These are phyloP conservation scores for Nannochloris sp. DNA, from an alignment of 139 green algal species.

Conservation along the genomic window DNA sequence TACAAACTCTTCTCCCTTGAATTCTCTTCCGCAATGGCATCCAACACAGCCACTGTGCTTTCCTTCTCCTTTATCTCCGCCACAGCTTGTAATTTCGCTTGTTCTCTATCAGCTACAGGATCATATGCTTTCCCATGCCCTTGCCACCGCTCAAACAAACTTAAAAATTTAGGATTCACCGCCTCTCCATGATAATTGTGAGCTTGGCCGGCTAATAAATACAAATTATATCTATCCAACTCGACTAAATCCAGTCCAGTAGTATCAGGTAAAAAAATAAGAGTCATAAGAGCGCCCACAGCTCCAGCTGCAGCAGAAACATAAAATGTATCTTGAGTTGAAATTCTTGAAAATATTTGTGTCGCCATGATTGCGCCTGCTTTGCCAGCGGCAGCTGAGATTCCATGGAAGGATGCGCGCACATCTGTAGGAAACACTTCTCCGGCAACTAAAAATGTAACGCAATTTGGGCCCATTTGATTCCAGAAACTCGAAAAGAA, in stretches of 20 bases:
- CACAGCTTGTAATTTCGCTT: slow-evolving; percentile 21
- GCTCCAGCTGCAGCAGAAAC: slow-evolving; percentile 34
- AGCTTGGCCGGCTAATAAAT: slow-evolving; percentile 16
- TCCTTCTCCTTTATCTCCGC: neutral
- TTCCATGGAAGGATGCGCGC: slow-evolving; percentile 45
- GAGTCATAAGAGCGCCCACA: slow-evolving; percentile 33
- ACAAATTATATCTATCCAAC: slow-evolving; percentile 40
- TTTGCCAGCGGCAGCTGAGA: slow-evolving; percentile 48
- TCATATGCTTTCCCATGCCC: slow-evolving; percentile 28
- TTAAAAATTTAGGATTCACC: slow-evolving; percentile 55
- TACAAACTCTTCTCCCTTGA: too few species aligned
- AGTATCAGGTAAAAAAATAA: slow-evolving; percentile 58
- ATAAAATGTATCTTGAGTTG: slow-evolving; percentile 29
- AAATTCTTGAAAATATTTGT: slow-evolving; percentile 28
- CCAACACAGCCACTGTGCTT: too few species aligned
- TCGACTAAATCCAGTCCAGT: slow-evolving; percentile 49
- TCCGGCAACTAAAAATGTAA: slow-evolving; percentile 42
- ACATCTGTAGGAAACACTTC: slow-evolving; percentile 68
- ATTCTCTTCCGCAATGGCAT: too few species aligned
- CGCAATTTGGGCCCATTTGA: slow-evolving; percentile 57
- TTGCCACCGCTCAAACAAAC: slow-evolving; percentile 39
- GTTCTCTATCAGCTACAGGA: slow-evolving; percentile 22
- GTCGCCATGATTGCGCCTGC: slow-evolving; percentile 41
- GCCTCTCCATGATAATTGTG: slow-evolving; percentile 40
- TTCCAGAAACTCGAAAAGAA: slow-evolving; percentile 72